These are phyloP conservation scores for Gyromitra esculenta DNA, from an alignment of 2,329 filamentous ascomycete species.

Conservation along the genomic window DNA sequence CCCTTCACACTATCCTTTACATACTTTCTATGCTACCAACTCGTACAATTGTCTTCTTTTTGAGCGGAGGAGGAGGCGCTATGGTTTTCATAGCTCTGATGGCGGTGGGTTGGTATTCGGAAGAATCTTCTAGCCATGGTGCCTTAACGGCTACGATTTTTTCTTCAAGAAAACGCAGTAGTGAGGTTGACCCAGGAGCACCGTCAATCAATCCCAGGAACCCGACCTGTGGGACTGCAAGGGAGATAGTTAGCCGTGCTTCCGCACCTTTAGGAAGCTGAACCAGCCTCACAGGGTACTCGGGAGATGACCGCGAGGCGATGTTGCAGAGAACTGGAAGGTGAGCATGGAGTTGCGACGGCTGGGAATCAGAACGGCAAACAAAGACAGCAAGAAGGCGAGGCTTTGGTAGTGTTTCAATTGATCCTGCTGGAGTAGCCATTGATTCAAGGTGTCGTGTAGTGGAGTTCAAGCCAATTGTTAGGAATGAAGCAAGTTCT, in stretches of 20 bases:
- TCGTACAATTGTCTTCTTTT: slow-evolving; percentile 34
- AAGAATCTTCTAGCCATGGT: slow-evolving; percentile 66
- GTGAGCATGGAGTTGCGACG: slow-evolving; percentile 69
- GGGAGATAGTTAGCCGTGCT: slow-evolving; percentile 66
- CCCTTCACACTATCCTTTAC: slow-evolving; percentile 22
- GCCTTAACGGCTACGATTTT: slow-evolving; percentile 67
- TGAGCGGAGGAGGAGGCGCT: slow-evolving; percentile 23
- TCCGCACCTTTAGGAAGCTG: slow-evolving; percentile 71
- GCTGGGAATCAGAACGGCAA: slow-evolving; percentile 66
- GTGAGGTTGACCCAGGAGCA: slow-evolving; percentile 65
- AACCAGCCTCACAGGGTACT: slow-evolving; percentile 67
- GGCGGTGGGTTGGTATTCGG: slow-evolving; percentile 29
- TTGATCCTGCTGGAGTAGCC: slow-evolving; percentile 53
- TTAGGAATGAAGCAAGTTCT: slow-evolving; percentile 68
- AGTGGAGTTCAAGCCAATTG: slow-evolving; percentile 73
- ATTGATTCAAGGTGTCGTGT: slow-evolving; percentile 68
- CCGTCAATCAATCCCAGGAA: slow-evolving; percentile 69
- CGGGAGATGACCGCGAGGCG: slow-evolving; percentile 62
- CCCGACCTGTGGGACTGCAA: slow-evolving; percentile 72
- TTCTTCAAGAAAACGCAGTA: slow-evolving; percentile 65
- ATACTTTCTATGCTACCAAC: slow-evolving; percentile 14
- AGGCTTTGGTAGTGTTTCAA: slow-evolving; percentile 41
- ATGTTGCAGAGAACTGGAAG: slow-evolving; percentile 68
- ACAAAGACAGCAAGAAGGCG: slow-evolving; percentile 67
- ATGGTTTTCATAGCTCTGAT: slow-evolving; percentile 38